Base-by-base conservation (phyloP, 2,329 filamentous ascomycete genomes). In the Pyrenophora seminiperda region DNA sequence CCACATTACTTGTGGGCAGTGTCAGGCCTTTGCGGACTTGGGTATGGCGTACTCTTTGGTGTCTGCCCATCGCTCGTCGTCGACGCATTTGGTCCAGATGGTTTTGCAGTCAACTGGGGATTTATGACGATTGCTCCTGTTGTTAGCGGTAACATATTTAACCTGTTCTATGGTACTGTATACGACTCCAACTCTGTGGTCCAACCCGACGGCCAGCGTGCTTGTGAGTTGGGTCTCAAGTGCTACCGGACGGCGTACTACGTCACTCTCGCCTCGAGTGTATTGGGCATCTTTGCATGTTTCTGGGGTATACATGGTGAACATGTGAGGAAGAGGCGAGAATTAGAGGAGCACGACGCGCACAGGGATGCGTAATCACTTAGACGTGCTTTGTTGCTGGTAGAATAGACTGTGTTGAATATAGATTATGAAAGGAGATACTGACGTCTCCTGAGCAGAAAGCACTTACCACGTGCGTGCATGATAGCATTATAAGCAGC, bases 51-150 rank as follows among this genome's bases (percentile, higher is more conserved):
- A 58, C 80, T 97, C 0, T 97, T 97, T 61, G 94, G 94, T 27
- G 92, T 96, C 15, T 96, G 90, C 72, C 94, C 94, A 0, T 92
- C 91, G 10, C 85, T 97, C 14, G 77, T 81, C 4, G 91, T 92
- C 5, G 92, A 97, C 70, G 87, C 88, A 0, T 99, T 99, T 70
- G 94, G 94, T 6, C 88, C 97, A 19, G 83, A 87, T 53, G 93
- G 92, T 1, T 79, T 99, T 38, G 91, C 88, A 47, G 90, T 96
- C 68, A 99, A 97, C 67, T 99, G 94, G 93, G 94, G 94, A 11
- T 88, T 89, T 63, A 95, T 99, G 86, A 97, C 91, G 0, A 78
- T 97, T 39, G 88, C 90, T 2, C 92, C 93, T 0, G 90, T 96
- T 2, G 74, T 96, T 20, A 91, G 87, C 7, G 92, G 91, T 41